phyloP scores from a whole-genome alignment of 257 asterid species.

The Solanum virginianum region DNA sequence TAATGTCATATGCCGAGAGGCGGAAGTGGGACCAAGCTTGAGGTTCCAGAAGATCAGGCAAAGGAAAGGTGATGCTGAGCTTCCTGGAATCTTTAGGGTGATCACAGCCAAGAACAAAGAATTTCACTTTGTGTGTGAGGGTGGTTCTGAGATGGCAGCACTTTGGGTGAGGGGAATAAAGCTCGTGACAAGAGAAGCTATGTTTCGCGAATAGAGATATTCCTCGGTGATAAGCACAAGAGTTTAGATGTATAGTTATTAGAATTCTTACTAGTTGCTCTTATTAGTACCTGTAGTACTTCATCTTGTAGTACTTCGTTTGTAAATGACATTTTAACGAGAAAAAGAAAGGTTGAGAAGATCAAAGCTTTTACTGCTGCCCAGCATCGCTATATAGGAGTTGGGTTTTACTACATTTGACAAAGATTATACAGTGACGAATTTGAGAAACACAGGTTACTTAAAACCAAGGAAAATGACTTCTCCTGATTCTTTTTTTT shows the following conservation, averaged over 20 bases:
- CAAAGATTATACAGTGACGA: background rate
- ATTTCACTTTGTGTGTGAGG: constrained; percentile 64
- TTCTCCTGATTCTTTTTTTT: background rate
- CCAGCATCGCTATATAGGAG: background rate
- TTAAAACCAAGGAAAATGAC: background rate
- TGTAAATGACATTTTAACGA: background rate
- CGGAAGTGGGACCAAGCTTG: constrained; percentile 46
- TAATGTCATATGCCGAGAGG: constrained; percentile 52
- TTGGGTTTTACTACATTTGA: background rate
- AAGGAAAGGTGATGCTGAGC: constrained; percentile 36
- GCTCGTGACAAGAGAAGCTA: constrained; percentile 21
- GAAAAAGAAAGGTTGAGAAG: background rate
- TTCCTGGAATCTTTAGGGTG: constrained; percentile 57
- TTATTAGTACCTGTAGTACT: constrained; percentile 4
- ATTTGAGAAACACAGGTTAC: background rate
- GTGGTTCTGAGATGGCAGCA: constrained; percentile 47
- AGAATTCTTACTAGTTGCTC: background rate
- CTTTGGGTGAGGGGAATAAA: constrained; percentile 41
- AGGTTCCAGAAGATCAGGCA: constrained; percentile 35
- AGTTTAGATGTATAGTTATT: constrained; percentile 5
- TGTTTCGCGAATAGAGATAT: background rate
- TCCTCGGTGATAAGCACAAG: background rate
- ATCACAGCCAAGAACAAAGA: constrained; percentile 49
- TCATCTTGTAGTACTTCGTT: background rate
- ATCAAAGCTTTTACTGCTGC: background rate